Base-by-base conservation (phyloP, 345 rosid genomes). In the Punica granatum region DNA sequence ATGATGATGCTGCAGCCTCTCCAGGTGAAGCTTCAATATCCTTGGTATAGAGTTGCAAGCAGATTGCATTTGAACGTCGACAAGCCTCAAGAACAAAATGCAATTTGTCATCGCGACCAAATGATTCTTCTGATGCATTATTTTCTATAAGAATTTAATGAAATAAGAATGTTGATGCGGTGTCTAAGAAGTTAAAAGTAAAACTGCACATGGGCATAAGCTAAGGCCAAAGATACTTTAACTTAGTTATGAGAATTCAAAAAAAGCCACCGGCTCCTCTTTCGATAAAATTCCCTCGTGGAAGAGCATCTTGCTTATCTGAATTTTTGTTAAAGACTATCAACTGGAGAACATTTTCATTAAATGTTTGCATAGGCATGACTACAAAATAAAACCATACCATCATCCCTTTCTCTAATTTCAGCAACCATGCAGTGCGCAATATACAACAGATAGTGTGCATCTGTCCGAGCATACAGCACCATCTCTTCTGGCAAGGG, bases 21-120 rank as follows among this genome's bases (percentile, higher is more conserved):
- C 97, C 98, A 6, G 90, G 98, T 65, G 67, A 84, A 69, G 76
- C 88, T 79, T 93, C 97, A 63, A 76, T 75, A 66, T 93, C 98
- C 82, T 93, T 90, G 0, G 78, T 36, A 78, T 82, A 90, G 36
- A 85, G 80, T 84, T 90, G 97, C 82, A 86, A 74, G 73, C 97
- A 93, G 15, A 60, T 80, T 87, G 82, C 78, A 80, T 90, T 89
- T 72, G 98, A 90, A 15, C 96, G 96, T 68, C 94, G 86, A 82
- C 83, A 79, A 72, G 92, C 89, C 96, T 93, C 97, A 58, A 81
- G 85, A 82, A 84, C 81, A 86, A 80, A 82, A 80, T 70, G 73
- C 78, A 86, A 81, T 77, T 78, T 80, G 66, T 80, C 87, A 80
- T 82, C 82, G 71, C 72, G 79, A 85, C 85, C 82, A 74, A 84